Percentiles rank a stretch among this genome's conserved stretches.
Evolutionary conservation across 78 protist species (phyloP).

Genomic region (Chrysochromulina parva): DNA sequence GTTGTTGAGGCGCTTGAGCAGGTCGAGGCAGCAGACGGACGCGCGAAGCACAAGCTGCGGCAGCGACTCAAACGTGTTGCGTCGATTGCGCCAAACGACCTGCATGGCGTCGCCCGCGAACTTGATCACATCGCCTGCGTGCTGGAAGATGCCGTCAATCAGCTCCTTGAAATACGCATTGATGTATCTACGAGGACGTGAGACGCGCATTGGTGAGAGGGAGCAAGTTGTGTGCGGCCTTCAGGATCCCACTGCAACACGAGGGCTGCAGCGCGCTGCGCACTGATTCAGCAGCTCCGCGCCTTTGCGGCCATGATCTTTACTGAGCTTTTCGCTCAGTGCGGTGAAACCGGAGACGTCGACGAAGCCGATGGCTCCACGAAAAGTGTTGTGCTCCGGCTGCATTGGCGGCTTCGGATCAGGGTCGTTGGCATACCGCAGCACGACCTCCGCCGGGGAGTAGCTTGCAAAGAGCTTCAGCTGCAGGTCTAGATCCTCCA

Average conservation of each 20-base stretch:
- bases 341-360: constrained; percentile 10
- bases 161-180: neutral
- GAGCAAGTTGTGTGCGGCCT: no score
- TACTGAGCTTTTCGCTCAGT: neutral
- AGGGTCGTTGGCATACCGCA: neutral
- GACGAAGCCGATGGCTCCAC: neutral
- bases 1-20: neutral
- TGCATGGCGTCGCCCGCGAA: constrained; percentile 4
- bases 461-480: neutral
- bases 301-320: neutral
- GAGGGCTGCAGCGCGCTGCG: neutral
- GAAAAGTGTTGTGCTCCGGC: neutral
- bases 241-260: no score
- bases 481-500: no score
- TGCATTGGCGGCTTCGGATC: no score
- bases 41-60: neutral
- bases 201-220: no score
- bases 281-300: constrained; percentile 4
- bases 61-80: neutral
- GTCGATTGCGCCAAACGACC: neutral
- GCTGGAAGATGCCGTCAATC: neutral
- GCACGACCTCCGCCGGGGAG: constrained; percentile 11
- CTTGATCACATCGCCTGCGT: neutral
- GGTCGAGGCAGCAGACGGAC: neutral
- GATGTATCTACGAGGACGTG: neutral